Conservation (phyloP, 306 rosid genomes). For the Lathyrus tuberosus region DNA sequence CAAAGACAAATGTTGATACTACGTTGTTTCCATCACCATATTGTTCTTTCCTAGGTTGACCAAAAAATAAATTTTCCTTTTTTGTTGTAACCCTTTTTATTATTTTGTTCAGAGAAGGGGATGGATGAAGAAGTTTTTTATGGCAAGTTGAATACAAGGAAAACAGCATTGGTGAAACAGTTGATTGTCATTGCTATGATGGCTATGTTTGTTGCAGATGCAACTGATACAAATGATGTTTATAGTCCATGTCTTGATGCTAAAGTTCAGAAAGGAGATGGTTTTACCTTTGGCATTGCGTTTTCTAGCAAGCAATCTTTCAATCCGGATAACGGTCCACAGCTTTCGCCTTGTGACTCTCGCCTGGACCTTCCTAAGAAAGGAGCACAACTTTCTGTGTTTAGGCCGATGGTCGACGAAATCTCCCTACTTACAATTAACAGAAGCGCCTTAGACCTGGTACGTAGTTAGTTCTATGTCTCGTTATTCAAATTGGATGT, state of each 20-base stretch:
- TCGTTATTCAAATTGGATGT: background rate
- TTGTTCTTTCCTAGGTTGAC: constrained; percentile 37
- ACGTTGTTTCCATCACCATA: constrained; percentile 50
- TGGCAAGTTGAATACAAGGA: constrained; percentile 30
- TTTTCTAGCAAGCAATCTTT: constrained; percentile 61
- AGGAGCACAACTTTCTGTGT: constrained; percentile 58
- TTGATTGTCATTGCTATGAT: constrained; percentile 31
- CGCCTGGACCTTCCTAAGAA: constrained; percentile 53
- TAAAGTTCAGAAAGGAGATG: constrained; percentile 66
- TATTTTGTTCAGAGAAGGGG: constrained; percentile 35
- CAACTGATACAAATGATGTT: constrained; percentile 61
- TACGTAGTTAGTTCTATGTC: constrained; percentile 29
- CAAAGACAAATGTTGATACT: constrained; percentile 30
- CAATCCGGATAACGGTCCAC: constrained; percentile 56
- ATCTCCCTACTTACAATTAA: constrained; percentile 67
- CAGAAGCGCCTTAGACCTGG: constrained; percentile 44
- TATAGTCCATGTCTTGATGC: constrained; percentile 82
- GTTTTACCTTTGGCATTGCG: constrained; percentile 79
- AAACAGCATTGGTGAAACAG: constrained; percentile 2
- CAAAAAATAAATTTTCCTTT: background rate
- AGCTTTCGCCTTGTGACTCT: constrained; percentile 85
- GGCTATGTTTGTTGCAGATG: constrained; percentile 47
- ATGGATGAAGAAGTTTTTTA: constrained; percentile 35
- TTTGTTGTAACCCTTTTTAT: background rate
- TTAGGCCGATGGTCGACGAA: constrained; percentile 81